A percentile compares a stretch with the other conserved stretches of the same genome.
These are phyloP conservation scores for Sphaerulina musiva DNA, from an alignment of 2,329 filamentous ascomycete species.

Conservation along the genomic window DNA sequence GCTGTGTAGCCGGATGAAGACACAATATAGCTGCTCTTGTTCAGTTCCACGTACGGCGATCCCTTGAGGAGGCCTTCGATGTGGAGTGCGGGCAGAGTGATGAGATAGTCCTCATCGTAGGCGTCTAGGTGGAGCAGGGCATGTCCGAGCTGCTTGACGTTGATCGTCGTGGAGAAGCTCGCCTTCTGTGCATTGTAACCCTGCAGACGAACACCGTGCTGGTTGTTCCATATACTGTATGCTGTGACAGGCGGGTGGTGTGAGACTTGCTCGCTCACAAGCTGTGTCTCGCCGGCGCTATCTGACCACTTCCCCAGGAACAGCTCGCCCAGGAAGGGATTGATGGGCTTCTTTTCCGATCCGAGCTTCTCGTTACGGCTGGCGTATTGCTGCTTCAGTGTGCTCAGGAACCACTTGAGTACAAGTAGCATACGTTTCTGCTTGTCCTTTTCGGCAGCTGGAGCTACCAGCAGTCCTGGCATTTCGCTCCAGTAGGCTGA, in stretches of 20 bases:
- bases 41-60: slow-evolving; percentile 83
- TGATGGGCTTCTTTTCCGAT: slow-evolving; percentile 95
- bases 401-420: slow-evolving; percentile 94
- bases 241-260: slow-evolving; percentile 94
- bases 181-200: slow-evolving; percentile 97
- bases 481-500: slow-evolving; percentile 54
- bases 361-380: slow-evolving; percentile 71
- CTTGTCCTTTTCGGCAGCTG: slow-evolving; percentile 69
- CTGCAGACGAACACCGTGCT: slow-evolving; percentile 66
- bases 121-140: slow-evolving; percentile 69
- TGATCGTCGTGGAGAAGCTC: slow-evolving; percentile 87
- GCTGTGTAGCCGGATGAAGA: slow-evolving; percentile 81
- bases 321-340: slow-evolving; percentile 91
- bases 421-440: slow-evolving; percentile 78
- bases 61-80: slow-evolving; percentile 88
- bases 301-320: slow-evolving; percentile 90
- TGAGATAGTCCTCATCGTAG: slow-evolving; percentile 69
- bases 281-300: slow-evolving; percentile 68
- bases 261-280: slow-evolving; percentile 92
- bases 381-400: slow-evolving; percentile 78
- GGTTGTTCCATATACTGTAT: slow-evolving; percentile 82
- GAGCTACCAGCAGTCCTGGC: slow-evolving; percentile 66
- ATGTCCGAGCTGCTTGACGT: slow-evolving; percentile 73
- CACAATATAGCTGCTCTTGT: slow-evolving; percentile 75
- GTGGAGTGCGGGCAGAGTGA: slow-evolving; percentile 83